Evolutionary conservation across 176 grass and related monocot genomes (phyloP), one percentile per base, ranked within the genome.

Genomic region (Neostapfia colusana): DNA sequence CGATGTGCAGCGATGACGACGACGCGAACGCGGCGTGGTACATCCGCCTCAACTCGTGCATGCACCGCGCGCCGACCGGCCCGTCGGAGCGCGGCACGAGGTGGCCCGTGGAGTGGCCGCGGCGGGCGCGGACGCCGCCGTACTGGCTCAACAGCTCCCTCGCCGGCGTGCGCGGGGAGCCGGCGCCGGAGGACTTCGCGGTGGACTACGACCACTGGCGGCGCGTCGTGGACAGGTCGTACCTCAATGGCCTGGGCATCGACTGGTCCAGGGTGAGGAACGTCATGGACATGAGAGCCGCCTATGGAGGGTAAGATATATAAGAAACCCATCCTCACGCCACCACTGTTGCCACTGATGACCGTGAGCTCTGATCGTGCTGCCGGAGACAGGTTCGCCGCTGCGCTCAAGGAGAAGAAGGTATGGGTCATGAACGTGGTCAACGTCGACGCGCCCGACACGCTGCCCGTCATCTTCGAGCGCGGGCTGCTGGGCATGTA

Each of bases 381-480:
- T 13, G 16, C n/a, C n/a, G n/a, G n/a, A n/a, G 41, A 13, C 43
- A 45, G 95, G 70, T 90, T 98, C 51, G 91, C 91, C 0, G 89
- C 95, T 3, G 91, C 91, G 16, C 90, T 98, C 34, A 86, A 36
- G 48, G 89, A 92, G 45, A 62, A 89, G 55, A 95, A 99, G 50
- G 27, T 99, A 2, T 99, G 91, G 95, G 91, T 99, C 34, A 90
- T 99, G 95, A 99, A 92, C 83, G 89, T 99, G 0, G 95, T 95
- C 54, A 99, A 88, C 42, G 79, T 92, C 0, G 95, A 99, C 43
- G 89, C 87, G 23, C 70, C 91, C 1, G 89, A 95, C 84, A 99
- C 95, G 63, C 82, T 99, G 49, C 91, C 95, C 13, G 83, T 95
- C 67, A 99, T 99, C 79, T 99, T 92, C 24, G 91, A 99, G 76